phyloP scores from a whole-genome alignment of 805 yeast genomes.

The Ogataea wickerhamii region DNA sequence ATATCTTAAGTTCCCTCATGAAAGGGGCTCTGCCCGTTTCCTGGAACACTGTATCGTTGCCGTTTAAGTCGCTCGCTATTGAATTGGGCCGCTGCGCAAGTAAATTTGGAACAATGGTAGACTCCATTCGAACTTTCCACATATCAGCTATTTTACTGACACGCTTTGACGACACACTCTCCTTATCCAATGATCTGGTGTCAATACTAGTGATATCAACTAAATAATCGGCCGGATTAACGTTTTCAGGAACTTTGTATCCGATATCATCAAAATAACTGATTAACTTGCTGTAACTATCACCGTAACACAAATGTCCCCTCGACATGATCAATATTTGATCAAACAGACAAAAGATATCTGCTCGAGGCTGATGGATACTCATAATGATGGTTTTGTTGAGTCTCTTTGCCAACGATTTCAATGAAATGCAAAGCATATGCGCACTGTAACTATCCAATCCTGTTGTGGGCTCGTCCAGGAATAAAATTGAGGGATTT shows the following conservation, averaged over 20 bases:
- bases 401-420: conserved; percentile 45
- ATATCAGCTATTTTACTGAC: conserved; percentile 32
- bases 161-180: conserved; percentile 32
- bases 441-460: conserved; percentile 76
- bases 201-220: conserved; percentile 59
- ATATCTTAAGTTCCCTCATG: conserved; percentile 39
- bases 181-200: conserved; percentile 37
- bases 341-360: conserved; percentile 67
- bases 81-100: neutral
- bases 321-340: conserved; percentile 63
- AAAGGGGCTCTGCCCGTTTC: conserved; percentile 38
- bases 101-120: conserved; percentile 1
- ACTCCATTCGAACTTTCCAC: conserved; percentile 36
- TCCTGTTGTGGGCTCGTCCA: conserved; percentile 90
- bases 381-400: conserved; percentile 74
- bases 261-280: conserved; percentile 50
- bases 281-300: conserved; percentile 38
- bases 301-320: conserved; percentile 49
- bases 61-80: neutral
- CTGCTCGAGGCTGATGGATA: conserved; percentile 82
- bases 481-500: conserved; percentile 69
- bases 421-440: conserved; percentile 57
- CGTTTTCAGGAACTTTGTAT: conserved; percentile 39
- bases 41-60: conserved; percentile 14
- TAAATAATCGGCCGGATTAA: conserved; percentile 61